Percentiles rank a stretch among this genome's conserved stretches.
Evolutionary conservation across 768 basidiomycete species (phyloP).

Genomic region (Phaeotremella fagi): DNA sequence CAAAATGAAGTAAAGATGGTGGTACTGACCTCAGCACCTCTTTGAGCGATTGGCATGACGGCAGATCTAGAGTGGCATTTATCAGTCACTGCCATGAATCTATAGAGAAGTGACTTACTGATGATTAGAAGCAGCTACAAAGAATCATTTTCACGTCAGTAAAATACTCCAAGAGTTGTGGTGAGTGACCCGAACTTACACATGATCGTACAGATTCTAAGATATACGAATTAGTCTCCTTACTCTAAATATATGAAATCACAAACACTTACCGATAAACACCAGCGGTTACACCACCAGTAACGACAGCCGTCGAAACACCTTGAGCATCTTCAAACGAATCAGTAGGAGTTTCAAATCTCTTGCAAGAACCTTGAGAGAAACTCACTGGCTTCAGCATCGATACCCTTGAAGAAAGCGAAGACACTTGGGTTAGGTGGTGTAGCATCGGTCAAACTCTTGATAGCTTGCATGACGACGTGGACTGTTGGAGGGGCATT

Average conservation of each 20-base stretch:
- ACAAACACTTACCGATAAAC: conserved; percentile 51
- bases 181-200: too few relatives aligned
- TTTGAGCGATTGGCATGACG: conserved; percentile 30
- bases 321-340: conserved; percentile 50
- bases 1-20: background rate
- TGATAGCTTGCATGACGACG: conserved; percentile 56
- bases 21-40: conserved; percentile 21
- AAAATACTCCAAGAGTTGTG: background rate
- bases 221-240: background rate
- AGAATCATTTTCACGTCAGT: background rate
- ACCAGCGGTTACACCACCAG: conserved; percentile 58
- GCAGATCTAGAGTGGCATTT: conserved; percentile 4
- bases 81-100: background rate
- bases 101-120: background rate
- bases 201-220: conserved; percentile 25
- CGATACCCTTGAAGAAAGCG: conserved; percentile 56
- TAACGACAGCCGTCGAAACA: conserved; percentile 55
- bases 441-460: conserved; percentile 52
- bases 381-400: conserved; percentile 18
- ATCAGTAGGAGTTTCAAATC: too few relatives aligned
- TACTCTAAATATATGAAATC: background rate
- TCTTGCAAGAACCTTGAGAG: background rate
- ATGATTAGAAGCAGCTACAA: conserved; percentile 26
- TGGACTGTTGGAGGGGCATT: conserved; percentile 57
- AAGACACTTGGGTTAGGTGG: conserved; percentile 56